Evolutionary conservation across 257 asterid genomes (phyloP), one percentile per base, ranked within the genome.

Genomic region (Solanum lignicaule): DNA sequence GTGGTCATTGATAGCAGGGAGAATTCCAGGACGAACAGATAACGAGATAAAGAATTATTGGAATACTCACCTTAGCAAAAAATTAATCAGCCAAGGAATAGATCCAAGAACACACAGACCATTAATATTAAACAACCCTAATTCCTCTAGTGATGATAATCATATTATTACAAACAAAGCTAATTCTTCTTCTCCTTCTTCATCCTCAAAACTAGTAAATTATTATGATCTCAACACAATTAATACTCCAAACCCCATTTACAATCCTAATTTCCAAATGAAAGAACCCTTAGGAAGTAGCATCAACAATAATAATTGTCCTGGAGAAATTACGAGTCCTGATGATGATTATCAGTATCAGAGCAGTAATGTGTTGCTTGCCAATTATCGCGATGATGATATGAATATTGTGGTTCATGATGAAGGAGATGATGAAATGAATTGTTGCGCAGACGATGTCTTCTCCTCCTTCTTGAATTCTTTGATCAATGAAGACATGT

Each of bases 1-100:
- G 88, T 95, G 98, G 98, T 95, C 96, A 1, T 78, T 95, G 88
- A 95, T 95, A 91, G 98, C 98, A 0, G 96, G 98, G 75, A 92
- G 97, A 87, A 94, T 95, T 71, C 98, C 97, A 0, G 95, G 98
- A 14, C 89, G 97, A 4, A 94, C 98, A 0, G 96, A 95, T 75
- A 94, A 94, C 52, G 96, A 95, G 89, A 94, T 95, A 48, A 93
- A 95, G 85, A 95, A 95, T 74, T 95, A 94, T 38, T 95, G 98
- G 95, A 95, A 95, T 90, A 95, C 95, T 27, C 95, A 93, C 87
- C 93, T 95, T 16, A 90, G 94, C 87, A 92, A 93, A 85, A 95
- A 95, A 90, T 82, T 95, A 71, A 93, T 95, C 32, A 92, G 90
- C 88, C 95, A 94, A 92, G 98, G 98, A 32, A 93, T 95, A 5